These are phyloP conservation scores for Herpetomonas samuelpessoai DNA, from an alignment of 208 protist genomes.

Conservation along the genomic window DNA sequence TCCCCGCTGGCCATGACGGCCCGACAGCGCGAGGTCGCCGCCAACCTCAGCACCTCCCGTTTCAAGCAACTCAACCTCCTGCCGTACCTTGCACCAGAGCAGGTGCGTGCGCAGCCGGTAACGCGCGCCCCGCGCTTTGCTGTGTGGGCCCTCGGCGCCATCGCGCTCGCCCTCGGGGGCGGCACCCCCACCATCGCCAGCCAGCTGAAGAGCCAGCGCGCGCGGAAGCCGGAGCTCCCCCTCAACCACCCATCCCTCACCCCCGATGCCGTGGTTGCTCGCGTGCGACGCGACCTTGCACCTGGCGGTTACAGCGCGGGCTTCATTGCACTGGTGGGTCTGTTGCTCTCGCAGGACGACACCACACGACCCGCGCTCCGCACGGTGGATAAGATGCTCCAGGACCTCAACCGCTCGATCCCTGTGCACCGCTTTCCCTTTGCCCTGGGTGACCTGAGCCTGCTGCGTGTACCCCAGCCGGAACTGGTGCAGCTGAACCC, in stretches of 20 bases:
- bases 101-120: slow-evolving; percentile 7
- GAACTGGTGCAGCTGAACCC: slow-evolving; percentile 43
- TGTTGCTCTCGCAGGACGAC: slow-evolving; percentile 68
- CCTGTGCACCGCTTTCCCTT: slow-evolving; percentile 77
- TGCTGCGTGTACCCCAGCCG: slow-evolving; percentile 40
- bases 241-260: slow-evolving; percentile 53
- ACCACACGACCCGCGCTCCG: slow-evolving; percentile 48
- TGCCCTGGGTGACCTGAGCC: slow-evolving; percentile 49
- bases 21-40: slow-evolving; percentile 3
- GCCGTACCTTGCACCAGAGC: slow-evolving; percentile 31
- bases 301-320: slow-evolving; percentile 39
- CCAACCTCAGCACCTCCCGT: slow-evolving; percentile 12
- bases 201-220: slow-evolving; percentile 1
- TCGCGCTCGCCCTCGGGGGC: slow-evolving; percentile 42
- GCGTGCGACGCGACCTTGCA: slow-evolving; percentile 43
- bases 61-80: slow-evolving; percentile 13
- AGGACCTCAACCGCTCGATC: slow-evolving; percentile 51
- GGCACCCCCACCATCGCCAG: slow-evolving; percentile 19
- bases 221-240: slow-evolving; percentile 17
- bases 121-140: slow-evolving; percentile 21
- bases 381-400: slow-evolving; percentile 39
- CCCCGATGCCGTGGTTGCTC: slow-evolving; percentile 38
- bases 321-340: slow-evolving; percentile 37
- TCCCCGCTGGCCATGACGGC: slow-evolving; percentile 15
- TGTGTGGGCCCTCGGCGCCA: slow-evolving; percentile 59